phyloP scores from a whole-genome alignment of 768 basidiomycete species.

The Lactarius quietus region DNA sequence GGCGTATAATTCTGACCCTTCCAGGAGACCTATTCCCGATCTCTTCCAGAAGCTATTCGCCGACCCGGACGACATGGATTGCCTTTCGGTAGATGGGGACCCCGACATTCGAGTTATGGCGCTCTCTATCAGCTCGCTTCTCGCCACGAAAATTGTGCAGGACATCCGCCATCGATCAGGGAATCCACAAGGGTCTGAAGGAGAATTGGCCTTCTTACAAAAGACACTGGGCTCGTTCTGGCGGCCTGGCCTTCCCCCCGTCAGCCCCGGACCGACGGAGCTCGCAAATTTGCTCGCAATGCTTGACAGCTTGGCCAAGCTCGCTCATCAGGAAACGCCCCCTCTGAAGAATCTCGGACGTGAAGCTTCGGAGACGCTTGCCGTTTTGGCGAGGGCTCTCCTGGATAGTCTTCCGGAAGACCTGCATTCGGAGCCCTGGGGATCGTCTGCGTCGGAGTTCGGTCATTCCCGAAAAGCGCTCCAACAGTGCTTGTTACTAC shows the following conservation, averaged over 20 bases:
- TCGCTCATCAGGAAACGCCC: neutral
- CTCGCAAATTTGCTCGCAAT: slow-evolving; percentile 1
- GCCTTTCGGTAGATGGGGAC: neutral
- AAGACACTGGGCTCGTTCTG: neutral
- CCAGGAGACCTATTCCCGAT: slow-evolving; percentile 1
- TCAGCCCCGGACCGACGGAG: neutral
- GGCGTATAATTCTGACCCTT: neutral
- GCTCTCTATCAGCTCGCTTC: neutral
- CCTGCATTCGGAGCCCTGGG: neutral
- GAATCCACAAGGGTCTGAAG: neutral
- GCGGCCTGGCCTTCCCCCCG: neutral
- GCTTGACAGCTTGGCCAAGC: neutral
- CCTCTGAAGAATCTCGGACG: neutral
- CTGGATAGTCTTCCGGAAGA: neutral
- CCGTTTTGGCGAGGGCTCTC: neutral
- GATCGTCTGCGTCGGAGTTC: neutral
- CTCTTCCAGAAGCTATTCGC: neutral
- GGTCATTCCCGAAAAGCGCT: neutral
- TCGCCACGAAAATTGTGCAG: neutral
- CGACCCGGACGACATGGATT: neutral
- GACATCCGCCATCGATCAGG: neutral
- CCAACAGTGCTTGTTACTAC: neutral
- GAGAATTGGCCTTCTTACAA: neutral
- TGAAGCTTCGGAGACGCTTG: slow-evolving; percentile 2
- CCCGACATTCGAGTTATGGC: neutral